Evolutionary conservation across 2,329 filamentous ascomycete genomes (phyloP).

Genomic region (Pseudopithomyces chartarum): DNA sequence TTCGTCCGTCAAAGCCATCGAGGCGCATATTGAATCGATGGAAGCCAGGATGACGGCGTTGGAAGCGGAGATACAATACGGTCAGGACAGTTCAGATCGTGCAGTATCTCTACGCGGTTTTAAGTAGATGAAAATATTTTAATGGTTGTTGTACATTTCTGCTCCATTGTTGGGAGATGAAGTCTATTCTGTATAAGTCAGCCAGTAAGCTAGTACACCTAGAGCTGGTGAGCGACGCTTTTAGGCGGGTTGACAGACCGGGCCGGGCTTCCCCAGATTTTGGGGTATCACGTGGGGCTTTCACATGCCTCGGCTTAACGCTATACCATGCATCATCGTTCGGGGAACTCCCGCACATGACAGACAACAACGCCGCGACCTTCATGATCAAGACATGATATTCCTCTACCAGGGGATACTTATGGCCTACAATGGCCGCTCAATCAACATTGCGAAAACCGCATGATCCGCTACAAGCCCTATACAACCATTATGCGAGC

Average conservation of each 20-base stretch:
- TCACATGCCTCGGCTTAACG: constrained; percentile 15
- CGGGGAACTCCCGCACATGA: constrained; percentile 10
- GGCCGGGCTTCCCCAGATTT: background rate
- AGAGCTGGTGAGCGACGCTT: too few species aligned
- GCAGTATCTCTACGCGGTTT: background rate
- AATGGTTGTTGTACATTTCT: too few species aligned
- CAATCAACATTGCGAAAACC: constrained; percentile 75
- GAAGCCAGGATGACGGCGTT: background rate
- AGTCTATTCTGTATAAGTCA: too few species aligned
- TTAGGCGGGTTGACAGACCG: background rate
- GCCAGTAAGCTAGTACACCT: too few species aligned
- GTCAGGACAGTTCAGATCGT: background rate
- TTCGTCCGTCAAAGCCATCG: background rate
- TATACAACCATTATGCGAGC: constrained; percentile 55
- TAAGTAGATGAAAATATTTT: background rate
- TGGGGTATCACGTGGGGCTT: constrained; percentile 5
- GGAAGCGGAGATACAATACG: background rate
- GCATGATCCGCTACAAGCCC: constrained; percentile 51
- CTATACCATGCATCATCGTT: constrained; percentile 10
- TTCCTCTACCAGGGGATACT: constrained; percentile 20
- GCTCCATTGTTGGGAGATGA: too few species aligned
- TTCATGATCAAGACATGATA: constrained; percentile 31
- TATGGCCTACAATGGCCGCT: constrained; percentile 69
- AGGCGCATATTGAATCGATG: background rate
- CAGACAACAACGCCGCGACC: constrained; percentile 6